phyloP scores from a whole-genome alignment of 495 filamentous ascomycete species.

The Cercophora samala region DNA sequence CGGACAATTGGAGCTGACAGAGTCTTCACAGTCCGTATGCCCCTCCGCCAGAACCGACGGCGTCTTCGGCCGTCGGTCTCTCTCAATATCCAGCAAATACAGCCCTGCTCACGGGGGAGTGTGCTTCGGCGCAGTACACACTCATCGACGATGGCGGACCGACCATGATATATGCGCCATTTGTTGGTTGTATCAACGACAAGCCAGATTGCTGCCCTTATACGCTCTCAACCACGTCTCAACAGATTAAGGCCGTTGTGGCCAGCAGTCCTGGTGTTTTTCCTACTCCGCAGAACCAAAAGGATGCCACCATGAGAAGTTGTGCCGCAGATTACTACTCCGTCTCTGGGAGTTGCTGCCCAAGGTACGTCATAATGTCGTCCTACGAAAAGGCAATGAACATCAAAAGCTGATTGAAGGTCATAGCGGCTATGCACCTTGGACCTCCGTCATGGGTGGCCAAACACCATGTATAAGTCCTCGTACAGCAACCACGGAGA shows the following conservation, averaged over 20 bases:
- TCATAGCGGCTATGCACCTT: constrained; percentile 22
- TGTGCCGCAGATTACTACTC: constrained; percentile 27
- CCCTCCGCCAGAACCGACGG: not conserved
- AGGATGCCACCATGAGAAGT: constrained; percentile 11
- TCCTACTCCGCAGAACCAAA: constrained; percentile 12
- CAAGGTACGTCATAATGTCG: constrained; percentile 17
- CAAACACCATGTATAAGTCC: constrained; percentile 26
- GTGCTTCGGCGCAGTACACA: constrained; percentile 22
- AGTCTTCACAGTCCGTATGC: not conserved
- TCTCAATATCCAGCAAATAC: constrained; percentile 3
- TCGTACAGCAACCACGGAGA: constrained; percentile 4
- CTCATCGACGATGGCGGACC: constrained; percentile 22
- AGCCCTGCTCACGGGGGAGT: constrained; percentile 14
- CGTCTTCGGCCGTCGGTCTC: not conserved
- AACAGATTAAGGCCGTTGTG: not conserved
- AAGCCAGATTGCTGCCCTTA: constrained; percentile 28
- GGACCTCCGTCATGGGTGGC: constrained; percentile 24
- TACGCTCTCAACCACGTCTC: constrained; percentile 6
- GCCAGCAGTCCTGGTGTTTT: not conserved
- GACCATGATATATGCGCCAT: constrained; percentile 21
- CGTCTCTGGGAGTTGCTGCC: constrained; percentile 25
- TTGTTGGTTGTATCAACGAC: constrained; percentile 25
- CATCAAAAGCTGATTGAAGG: not conserved
- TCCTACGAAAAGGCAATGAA: not conserved
- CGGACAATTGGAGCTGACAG: not conserved